Base-by-base conservation (phyloP, 257 asterid genomes). In the Solanum stenotomum region DNA sequence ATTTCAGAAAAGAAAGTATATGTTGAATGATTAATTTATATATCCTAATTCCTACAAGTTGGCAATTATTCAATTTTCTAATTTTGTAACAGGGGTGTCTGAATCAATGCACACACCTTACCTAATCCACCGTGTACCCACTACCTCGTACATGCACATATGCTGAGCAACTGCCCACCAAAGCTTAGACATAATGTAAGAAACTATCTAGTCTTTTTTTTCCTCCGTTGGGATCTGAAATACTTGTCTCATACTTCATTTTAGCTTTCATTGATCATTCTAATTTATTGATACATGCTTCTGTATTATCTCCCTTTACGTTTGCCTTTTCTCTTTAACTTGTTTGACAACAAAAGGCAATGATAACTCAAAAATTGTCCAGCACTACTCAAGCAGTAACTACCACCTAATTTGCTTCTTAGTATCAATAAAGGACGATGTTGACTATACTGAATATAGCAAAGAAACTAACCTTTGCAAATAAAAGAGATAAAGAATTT, bases 401-500 rank as follows among this genome's bases (percentile, higher is more conserved):
- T 31, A 83, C 79, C 89, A 87, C 38, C 22, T 49, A 23, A 70
- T 40, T 13, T 44, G 72, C 10, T 46, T 65, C 49, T 65, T 35
- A 33, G 16, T 20, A 76, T 49, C 1, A 22, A 10, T 3, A 23
- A 72, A 33, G 7, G 23, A 81, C 29, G 0, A 27, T 27, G 38
- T 25, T 79, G 25, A 44, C 40, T 29, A 35, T 37, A 29, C 65
- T 14, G 70, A 35, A 65, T n/a, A 61, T 63, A 89, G 88, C 85
- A 67, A 29, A 78, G 90, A 81, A 82, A 83, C 93, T 88, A 85
- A 96, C 99, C 99, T 96, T 94, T 52, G 93, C 95, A 88, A 91
- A 91, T 85, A 97, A 92, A 37, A 96, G 29, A 20, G 94, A 87
- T 88, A 97, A 23, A 77, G 98, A 97, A 90, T 88, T 87, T 10